Base-by-base conservation (phyloP, 2,329 filamentous ascomycete species). In the Neodidymelliopsis sp. region DNA sequence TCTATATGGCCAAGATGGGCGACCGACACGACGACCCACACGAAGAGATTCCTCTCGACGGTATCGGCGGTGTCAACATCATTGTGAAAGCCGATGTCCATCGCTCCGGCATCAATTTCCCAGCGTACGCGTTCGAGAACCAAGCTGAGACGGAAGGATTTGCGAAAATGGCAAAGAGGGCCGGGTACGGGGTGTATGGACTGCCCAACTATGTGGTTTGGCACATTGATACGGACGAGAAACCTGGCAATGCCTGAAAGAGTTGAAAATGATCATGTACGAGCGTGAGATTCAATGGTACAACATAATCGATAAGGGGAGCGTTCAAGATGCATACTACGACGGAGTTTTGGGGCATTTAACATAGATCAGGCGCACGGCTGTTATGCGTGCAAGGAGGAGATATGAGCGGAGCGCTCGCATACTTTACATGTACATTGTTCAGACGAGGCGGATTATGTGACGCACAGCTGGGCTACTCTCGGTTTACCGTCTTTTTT, bases 121-220 rank as follows among this genome's bases (percentile, higher is more conserved):
- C 94, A 7, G 87, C 86, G 70, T 99, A 99, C 68, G 84, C 94
- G 3, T 99, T 99, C 71, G 94, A 99, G 73, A 97, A 99, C 75
- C 94, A 99, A 77, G 94, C 94, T 57, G 94, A 99, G 76, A 99
- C 94, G 4, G 94, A 99, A 77, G 94, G 94, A 6, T 99, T 99
- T 69, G 94, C 94, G 27, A 96, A 95, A 74, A 99, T 99, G 94
- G 94, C 94, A 51, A 97, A 95, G 78, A 83, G 91, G 56, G 94
- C 94, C 13, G 94, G 94, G 33, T 97, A 97, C 72, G 83, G 90
- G 67, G 94, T 99, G 19, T 84, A 91, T 61, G 94, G 94, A 34
- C 79, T 99, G 46, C 94, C 93, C 30, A 99, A 99, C 74, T 99
- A 99, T 72, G 87, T 99, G 39, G 93, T 99, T 50, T 99, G 94